phyloP scores from a whole-genome alignment of 1,139 yeast species.

The Pichia kudriavzevii region DNA sequence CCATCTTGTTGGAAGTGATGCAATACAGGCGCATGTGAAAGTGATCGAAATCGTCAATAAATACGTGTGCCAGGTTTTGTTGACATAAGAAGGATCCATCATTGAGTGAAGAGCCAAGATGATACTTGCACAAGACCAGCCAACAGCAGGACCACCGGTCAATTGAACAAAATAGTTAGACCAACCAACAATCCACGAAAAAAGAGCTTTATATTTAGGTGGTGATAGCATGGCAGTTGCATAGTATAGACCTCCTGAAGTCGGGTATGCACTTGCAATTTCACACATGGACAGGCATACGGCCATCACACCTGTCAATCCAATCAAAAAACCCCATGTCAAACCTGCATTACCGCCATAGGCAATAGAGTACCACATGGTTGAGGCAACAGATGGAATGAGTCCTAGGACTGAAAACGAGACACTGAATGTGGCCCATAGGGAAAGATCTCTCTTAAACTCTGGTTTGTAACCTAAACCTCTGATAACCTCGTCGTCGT shows the following conservation, averaged over 20 bases:
- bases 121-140: constrained; percentile 53
- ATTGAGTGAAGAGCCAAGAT: constrained; percentile 45
- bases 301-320: constrained; percentile 40
- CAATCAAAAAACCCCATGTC: constrained; percentile 49
- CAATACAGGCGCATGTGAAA: constrained; percentile 41
- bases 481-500: constrained; percentile 47
- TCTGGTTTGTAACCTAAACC: constrained; percentile 69
- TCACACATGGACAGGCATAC: constrained; percentile 57
- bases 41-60: constrained; percentile 47
- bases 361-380: constrained; percentile 39
- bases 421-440: constrained; percentile 55
- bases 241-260: constrained; percentile 65
- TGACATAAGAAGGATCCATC: constrained; percentile 31
- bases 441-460: constrained; percentile 56
- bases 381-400: constrained; percentile 61
- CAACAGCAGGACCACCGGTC: constrained; percentile 56
- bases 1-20: constrained; percentile 46
- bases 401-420: constrained; percentile 65
- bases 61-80: constrained; percentile 45
- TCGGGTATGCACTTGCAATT: constrained; percentile 57
- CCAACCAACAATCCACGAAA: constrained; percentile 57
- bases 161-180: constrained; percentile 51
- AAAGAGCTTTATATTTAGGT: constrained; percentile 42
- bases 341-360: constrained; percentile 43
- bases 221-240: constrained; percentile 44